phyloP scores from a whole-genome alignment of 495 filamentous ascomycete species.

The Neurospora intermedia region DNA sequence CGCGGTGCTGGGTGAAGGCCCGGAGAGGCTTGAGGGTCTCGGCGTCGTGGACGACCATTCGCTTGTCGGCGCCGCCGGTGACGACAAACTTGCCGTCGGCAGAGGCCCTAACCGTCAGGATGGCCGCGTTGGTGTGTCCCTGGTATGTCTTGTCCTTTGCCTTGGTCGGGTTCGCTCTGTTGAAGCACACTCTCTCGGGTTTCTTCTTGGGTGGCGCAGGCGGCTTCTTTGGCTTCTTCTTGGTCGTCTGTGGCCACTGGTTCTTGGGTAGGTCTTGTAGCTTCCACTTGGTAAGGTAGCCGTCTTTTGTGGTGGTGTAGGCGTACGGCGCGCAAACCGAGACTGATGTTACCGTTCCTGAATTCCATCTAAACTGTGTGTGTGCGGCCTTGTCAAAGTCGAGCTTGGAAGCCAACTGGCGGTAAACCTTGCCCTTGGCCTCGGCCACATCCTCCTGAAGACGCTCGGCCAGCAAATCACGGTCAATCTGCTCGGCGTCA shows the following conservation, averaged over 20 bases:
- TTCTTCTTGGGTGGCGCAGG: conserved; percentile 53
- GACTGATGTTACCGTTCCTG: conserved; percentile 66
- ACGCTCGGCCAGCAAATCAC: conserved; percentile 80
- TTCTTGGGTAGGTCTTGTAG: conserved; percentile 48
- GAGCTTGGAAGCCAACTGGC: conserved; percentile 59
- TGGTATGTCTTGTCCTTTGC: conserved; percentile 52
- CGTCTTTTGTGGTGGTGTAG: conserved; percentile 83
- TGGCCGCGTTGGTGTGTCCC: conserved; percentile 58
- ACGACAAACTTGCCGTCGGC: conserved; percentile 82
- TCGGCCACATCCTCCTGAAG: conserved; percentile 90
- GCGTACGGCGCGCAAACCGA: conserved; percentile 66
- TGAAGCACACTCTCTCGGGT: conserved; percentile 60
- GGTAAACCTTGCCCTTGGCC: conserved; percentile 80
- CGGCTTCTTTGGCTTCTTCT: conserved; percentile 50
- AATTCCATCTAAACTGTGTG: conserved; percentile 65
- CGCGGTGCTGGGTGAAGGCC: conserved; percentile 86
- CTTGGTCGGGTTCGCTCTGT: conserved; percentile 52
- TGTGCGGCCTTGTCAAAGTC: conserved; percentile 50
- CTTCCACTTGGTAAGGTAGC: conserved; percentile 78
- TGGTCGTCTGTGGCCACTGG: conserved; percentile 41
- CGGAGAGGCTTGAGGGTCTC: conserved; percentile 62
- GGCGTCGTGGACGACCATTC: conserved; percentile 79
- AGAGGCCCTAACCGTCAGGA: conserved; percentile 76
- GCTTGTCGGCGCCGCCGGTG: conserved; percentile 75
- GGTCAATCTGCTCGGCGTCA: conserved; percentile 86